Conservation (phyloP, 108 stramenopile genomes). For the Epithemia pelagica region DNA sequence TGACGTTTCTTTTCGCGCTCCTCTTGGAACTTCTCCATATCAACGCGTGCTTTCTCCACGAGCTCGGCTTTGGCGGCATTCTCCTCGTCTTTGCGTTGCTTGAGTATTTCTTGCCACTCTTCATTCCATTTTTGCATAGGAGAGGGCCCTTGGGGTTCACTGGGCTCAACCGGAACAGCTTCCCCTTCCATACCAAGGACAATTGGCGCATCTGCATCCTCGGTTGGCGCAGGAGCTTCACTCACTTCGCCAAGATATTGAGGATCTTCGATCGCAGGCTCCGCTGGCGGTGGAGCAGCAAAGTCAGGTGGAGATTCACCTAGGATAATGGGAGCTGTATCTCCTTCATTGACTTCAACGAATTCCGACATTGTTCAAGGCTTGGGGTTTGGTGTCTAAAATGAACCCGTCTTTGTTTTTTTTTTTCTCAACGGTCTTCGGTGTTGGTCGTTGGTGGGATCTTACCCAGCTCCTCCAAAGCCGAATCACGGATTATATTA, state of each 20-base stretch:
- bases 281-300: constrained; percentile 9
- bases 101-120: constrained; percentile 71
- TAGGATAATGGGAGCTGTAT: constrained; percentile 27
- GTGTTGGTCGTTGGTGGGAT: no score
- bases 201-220: constrained; percentile 17
- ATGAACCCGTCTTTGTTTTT: no score
- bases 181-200: constrained; percentile 24
- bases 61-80: constrained; percentile 61
- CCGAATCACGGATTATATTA: no score
- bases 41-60: constrained; percentile 49
- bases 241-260: constrained; percentile 9
- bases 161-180: constrained; percentile 3
- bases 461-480: no score
- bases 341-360: constrained; percentile 11
- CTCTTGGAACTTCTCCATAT: constrained; percentile 55
- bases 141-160: constrained; percentile 19
- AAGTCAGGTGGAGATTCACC: constrained; percentile 18
- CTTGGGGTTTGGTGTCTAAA: background rate
- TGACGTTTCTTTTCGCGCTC: constrained; percentile 68
- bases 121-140: constrained; percentile 83
- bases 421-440: no score
- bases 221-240: constrained; percentile 23
- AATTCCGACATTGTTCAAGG: background rate
- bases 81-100: constrained; percentile 75
- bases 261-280: background rate